Evolutionary conservation across 192 early-diverging fungal genomes (phyloP), one percentile per base, ranked within the genome.

Genomic region (Umbelopsis sp.): DNA sequence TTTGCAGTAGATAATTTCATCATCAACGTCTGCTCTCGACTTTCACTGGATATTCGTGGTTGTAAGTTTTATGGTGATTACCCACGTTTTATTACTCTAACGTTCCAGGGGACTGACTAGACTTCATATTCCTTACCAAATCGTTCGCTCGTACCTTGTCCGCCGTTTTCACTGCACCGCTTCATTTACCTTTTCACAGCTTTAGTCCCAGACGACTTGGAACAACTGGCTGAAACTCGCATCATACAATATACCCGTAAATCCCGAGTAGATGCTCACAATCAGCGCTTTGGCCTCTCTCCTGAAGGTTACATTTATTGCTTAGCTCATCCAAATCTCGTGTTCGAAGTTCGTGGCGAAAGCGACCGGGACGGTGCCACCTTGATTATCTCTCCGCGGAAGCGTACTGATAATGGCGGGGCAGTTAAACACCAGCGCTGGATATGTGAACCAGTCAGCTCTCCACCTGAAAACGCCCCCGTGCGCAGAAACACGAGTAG

Each of bases 261-360:
- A 45, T 53, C 51, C 8, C 47, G 47, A n/a, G 32, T 54, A 5
- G 70, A 71, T 20, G 53, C 70, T 59, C 32, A 53, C 20, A 71
- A 71, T 9, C 47, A 70, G 25, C 49, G 68, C 25, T 38, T 38
- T 52, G 68, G 49, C 26, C 32, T 47, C 24, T 38, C 49, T 24
- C 44, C 44, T 25, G 52, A 70, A 24, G 69, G 69, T 50, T 70
- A 70, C 69, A 70, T 70, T 21, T 70, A 70, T 51, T 50, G 47
- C 69, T 54, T 70, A 26, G 69, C 69, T 24, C 44, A 70, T 41
- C 69, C 69, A 20, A 51, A 70, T 54, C 44, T 70, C 16, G 69
- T 70, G 21, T 51, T 70, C 14, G 69, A 70, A 41, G 69, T 70
- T 2, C 34, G 36, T 10, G 69, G 69, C 44, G 47, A 70, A 32